A percentile compares a stretch with the other conserved stretches of the same genome.
Conservation (phyloP, 768 basidiomycete species). For the Amanita rimosa region DNA sequence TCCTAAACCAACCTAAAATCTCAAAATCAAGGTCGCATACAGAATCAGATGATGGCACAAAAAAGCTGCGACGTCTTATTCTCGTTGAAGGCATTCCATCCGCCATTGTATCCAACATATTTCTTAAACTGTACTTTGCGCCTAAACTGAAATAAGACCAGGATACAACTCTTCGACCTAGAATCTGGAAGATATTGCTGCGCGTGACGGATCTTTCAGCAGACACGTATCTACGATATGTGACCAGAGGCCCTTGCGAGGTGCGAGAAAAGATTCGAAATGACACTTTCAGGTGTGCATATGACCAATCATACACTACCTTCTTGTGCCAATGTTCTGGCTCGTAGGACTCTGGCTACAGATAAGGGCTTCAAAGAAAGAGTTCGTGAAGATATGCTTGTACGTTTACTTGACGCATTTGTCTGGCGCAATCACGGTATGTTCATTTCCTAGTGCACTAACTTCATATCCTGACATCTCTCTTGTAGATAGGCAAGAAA, state of each 20-base stretch:
- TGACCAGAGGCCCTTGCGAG: conserved; percentile 75
- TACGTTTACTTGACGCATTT: conserved; percentile 93
- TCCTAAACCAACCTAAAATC: conserved; percentile 60
- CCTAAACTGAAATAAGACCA: conserved; percentile 15
- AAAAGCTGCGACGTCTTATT: conserved; percentile 78
- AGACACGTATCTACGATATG: conserved; percentile 66
- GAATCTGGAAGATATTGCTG: conserved; percentile 92
- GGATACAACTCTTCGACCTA: conserved; percentile 79
- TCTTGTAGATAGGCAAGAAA: conserved; percentile 58
- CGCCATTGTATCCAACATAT: conserved; percentile 38
- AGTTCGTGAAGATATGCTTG: conserved; percentile 94
- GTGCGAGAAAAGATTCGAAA: conserved; percentile 91
- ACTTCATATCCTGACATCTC: not conserved
- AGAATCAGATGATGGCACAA: conserved; percentile 68
- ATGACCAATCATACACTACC: not conserved
- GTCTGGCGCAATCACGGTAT: conserved; percentile 90
- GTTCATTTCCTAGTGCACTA: not conserved
- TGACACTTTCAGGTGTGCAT: conserved; percentile 82
- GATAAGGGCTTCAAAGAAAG: conserved; percentile 97
- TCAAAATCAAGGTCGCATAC: conserved; percentile 53
- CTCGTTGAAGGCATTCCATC: conserved; percentile 88
- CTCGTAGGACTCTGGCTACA: conserved; percentile 75
- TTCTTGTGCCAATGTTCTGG: not conserved
- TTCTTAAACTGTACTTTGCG: not conserved
- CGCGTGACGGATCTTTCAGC: conserved; percentile 72